phyloP scores from a whole-genome alignment of 768 basidiomycete species.

The Pleurotus sapidus region DNA sequence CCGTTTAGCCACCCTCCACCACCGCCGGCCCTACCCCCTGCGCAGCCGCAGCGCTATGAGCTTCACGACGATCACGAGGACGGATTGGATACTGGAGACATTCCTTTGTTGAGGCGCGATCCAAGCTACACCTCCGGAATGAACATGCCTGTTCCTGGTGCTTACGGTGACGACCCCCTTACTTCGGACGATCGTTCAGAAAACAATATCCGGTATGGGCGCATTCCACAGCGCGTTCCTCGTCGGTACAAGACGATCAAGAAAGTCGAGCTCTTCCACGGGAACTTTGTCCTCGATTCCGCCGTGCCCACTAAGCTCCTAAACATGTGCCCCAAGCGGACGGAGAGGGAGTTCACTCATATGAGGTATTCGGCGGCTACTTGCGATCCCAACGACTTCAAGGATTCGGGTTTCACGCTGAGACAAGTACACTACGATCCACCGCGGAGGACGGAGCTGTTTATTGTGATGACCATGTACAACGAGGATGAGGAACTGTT shows the following conservation, averaged over 20 bases:
- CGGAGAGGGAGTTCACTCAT: constrained; percentile 89
- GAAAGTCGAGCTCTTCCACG: constrained; percentile 88
- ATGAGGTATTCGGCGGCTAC: constrained; percentile 97
- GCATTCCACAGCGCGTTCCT: constrained; percentile 88
- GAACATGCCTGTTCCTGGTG: constrained; percentile 42
- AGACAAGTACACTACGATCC: constrained; percentile 92
- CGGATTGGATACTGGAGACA: constrained; percentile 56
- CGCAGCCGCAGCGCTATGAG: constrained; percentile 29
- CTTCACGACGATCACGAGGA: constrained; percentile 41
- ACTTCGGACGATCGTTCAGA: constrained; percentile 27
- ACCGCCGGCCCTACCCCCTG: constrained; percentile 17
- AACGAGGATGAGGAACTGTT: constrained; percentile 93
- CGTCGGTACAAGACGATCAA: constrained; percentile 93
- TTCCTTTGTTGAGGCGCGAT: constrained; percentile 60
- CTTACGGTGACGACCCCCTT: constrained; percentile 34
- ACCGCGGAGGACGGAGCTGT: constrained; percentile 86
- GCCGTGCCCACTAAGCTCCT: constrained; percentile 90
- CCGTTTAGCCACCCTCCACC: constrained; percentile 22
- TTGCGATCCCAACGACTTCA: constrained; percentile 93
- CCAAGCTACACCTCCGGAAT: constrained; percentile 21
- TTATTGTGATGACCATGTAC: constrained; percentile 99
- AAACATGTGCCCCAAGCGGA: constrained; percentile 72
- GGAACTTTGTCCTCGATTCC: constrained; percentile 90
- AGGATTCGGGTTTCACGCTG: constrained; percentile 76
- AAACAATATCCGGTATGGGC: constrained; percentile 79